Evolutionary conservation across 805 yeast genomes (phyloP).

Genomic region (Sungouiozyma ichnusensis): DNA sequence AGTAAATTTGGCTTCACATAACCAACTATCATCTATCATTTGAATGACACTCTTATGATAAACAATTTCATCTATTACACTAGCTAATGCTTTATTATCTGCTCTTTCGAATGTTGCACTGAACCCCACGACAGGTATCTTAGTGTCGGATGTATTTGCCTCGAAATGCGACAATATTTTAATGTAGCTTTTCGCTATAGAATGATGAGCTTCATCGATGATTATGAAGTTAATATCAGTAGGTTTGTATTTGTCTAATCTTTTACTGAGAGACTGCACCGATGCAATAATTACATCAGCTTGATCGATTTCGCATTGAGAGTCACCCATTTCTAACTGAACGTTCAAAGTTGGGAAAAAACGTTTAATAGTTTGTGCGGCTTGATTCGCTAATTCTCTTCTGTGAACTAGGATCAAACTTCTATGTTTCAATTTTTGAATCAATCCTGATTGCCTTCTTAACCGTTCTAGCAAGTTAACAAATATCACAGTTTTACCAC

Average conservation of each 20-base stretch:
- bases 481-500: constrained; percentile 84
- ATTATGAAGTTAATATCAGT: constrained; percentile 53
- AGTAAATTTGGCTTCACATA: constrained; percentile 59
- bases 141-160: constrained; percentile 32
- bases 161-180: constrained; percentile 50
- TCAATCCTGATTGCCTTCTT: constrained; percentile 1
- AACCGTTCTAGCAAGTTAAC: constrained; percentile 40
- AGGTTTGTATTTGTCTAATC: constrained; percentile 44
- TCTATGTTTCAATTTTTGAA: constrained; percentile 8
- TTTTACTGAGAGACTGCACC: constrained; percentile 50
- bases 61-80: constrained; percentile 61
- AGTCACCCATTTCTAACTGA: constrained; percentile 60
- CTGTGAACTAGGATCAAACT: constrained; percentile 67
- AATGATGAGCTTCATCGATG: constrained; percentile 89
- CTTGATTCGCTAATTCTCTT: constrained; percentile 67
- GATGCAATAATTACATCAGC: constrained; percentile 70
- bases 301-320: constrained; percentile 20
- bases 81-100: constrained; percentile 53
- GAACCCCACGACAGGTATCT: constrained; percentile 63
- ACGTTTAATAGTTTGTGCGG: constrained; percentile 38
- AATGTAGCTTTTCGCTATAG: constrained; percentile 60
- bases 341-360: constrained; percentile 43
- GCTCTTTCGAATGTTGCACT: constrained; percentile 78
- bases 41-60: constrained; percentile 54
- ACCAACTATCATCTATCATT: constrained; percentile 58